Evolutionary conservation across 768 basidiomycete species (phyloP).

Genomic region (Tulasnella sp.): DNA sequence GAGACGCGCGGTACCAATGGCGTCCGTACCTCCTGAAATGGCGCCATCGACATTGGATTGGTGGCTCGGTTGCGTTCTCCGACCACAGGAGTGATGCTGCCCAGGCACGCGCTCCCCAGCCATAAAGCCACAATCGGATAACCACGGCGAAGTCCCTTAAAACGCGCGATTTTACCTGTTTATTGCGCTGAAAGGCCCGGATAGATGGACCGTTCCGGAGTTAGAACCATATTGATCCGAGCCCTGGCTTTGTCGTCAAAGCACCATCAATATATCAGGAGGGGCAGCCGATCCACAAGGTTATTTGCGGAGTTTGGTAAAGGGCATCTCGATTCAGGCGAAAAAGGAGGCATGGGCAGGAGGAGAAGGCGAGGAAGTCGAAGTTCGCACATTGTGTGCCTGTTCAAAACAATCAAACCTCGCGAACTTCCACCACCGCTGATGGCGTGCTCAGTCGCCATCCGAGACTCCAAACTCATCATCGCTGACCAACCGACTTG

Average conservation of each 20-base stretch:
- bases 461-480: not conserved
- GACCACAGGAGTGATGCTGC: not conserved
- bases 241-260: not conserved
- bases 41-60: conserved; percentile 18
- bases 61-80: conserved; percentile 13
- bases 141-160: not conserved
- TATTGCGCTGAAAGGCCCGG: not conserved
- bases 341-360: conserved; percentile 3
- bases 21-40: not conserved
- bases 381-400: conserved; percentile 12
- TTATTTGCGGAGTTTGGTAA: not conserved
- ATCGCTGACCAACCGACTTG: not conserved
- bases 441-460: conserved; percentile 19
- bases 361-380: conserved; percentile 11
- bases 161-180: conserved; percentile 6
- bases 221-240: not conserved
- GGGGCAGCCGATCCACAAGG: not conserved
- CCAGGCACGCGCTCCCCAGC: not conserved
- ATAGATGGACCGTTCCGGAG: not conserved
- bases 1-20: conserved; percentile 20
- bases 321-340: conserved; percentile 11
- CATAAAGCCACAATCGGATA: conserved; percentile 14
- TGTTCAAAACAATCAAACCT: conserved; percentile 15
- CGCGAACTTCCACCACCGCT: not conserved
- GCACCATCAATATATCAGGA: too few species aligned